These are phyloP conservation scores for Gypsophila paniculata DNA, from an alignment of 179 eudicot species.

Conservation along the genomic window DNA sequence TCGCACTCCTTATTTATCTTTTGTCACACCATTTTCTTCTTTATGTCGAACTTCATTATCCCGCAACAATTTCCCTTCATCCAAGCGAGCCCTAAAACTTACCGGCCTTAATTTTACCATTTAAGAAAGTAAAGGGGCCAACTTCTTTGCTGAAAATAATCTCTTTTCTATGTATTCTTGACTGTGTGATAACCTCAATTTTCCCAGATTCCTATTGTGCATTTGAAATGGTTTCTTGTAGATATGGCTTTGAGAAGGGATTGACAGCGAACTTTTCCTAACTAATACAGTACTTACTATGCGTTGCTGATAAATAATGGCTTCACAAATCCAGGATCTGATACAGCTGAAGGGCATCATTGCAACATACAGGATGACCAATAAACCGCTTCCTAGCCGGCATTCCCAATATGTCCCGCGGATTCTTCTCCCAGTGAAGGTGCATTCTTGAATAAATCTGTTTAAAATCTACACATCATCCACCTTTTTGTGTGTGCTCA, in stretches of 20 bases:
- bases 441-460: slow-evolving; percentile 21
- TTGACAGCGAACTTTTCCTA: background rate
- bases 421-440: slow-evolving; percentile 83
- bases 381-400: slow-evolving; percentile 84
- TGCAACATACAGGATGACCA: slow-evolving; percentile 90
- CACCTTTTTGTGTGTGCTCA: background rate
- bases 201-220: background rate
- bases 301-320: slow-evolving; percentile 12
- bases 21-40: too few species aligned
- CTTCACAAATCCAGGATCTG: slow-evolving; percentile 54
- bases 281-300: background rate
- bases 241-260: background rate
- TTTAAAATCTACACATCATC: background rate
- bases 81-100: too few species aligned
- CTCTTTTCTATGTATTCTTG: background rate
- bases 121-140: too few species aligned
- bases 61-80: too few species aligned
- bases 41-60: too few species aligned
- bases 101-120: too few species aligned
- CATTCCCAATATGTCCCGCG: slow-evolving; percentile 85
- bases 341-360: slow-evolving; percentile 83
- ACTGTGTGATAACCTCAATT: background rate
- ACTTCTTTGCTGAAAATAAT: too few species aligned
- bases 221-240: slow-evolving; percentile 5
- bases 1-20: too few species aligned